Evolutionary conservation across 2,329 filamentous ascomycete genomes (phyloP), one percentile per base, ranked within the genome.

Genomic region (Macroventuria anomochaeta): DNA sequence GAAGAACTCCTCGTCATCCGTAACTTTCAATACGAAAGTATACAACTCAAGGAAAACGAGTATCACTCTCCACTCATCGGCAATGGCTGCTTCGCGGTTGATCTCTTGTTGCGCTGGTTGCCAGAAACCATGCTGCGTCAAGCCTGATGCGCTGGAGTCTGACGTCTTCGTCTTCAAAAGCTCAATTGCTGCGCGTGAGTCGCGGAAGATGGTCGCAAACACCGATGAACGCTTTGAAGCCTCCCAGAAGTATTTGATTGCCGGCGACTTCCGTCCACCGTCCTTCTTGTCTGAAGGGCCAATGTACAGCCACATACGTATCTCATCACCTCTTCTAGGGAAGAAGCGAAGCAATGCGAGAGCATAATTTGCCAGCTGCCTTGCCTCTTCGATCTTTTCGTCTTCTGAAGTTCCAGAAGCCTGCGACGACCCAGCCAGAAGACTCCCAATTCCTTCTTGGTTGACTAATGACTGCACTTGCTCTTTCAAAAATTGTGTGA

Each of bases 1-100:
- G 57, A 96, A 89, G 70, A 99, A 99, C 65, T 99, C 95, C 62
- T 97, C 93, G 59, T 99, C 95, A 63, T 99, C 95, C 71, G 93
- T 96, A 28, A 97, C 85, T 63, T 95, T 89, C 11, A 97, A 79
- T 2, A 97, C 86, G 70, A 97, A 97, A 2, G 89, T 91, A 71
- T 97, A 99, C 0, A 99, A 83, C 66, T 99, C 95, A 5, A 99
- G 81, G 69, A 99, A 97, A 0, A 99, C 82, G 0, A 97, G 80
- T 34, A 96, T 85, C 1, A 95, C 87, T 15, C 89, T 87, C 95
- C 95, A 99, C 69, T 97, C 91, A 62, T 87, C 83, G 21, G 81
- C 76, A 75, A 80, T 74, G 70, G 80, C 59, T 62, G 67, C 47
- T 71, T 74, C 68, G 28, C 71, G 67, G 12, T 71, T 62, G 20